Base-by-base conservation (phyloP, 768 basidiomycete genomes). In the Xerocomellus amylosporus region DNA sequence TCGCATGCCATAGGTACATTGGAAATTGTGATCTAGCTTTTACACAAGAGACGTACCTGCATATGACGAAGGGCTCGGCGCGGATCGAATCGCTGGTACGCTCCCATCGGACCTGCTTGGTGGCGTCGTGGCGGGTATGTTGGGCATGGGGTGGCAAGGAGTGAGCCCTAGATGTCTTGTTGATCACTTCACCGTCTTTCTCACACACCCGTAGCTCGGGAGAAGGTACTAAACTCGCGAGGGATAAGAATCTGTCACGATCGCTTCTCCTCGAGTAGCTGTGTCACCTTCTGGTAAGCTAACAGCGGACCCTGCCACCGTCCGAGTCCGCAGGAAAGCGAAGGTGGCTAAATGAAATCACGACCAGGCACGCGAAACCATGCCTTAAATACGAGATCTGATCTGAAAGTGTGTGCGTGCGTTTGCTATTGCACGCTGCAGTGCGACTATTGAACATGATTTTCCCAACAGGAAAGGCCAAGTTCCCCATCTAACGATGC, bases 281-380 rank as follows among this genome's bases (percentile, higher is more conserved):
- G 67, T 68, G 58, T 53, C 55, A 49, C 24, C 53, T 56, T 54
- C 55, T 56, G 52, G 40, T 52, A 45, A 56, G 54, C 55, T 49
- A 43, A 38, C 54, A 60, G 36, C 58, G 55, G 56, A 42, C 39
- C 56, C 56, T 56, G 51, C 59, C 58, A 58, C 58, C 55, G 28
- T 58, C 64, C 62, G 66, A 62, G 56, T 42, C 56, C 69, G 64
- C 57, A 61, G 56, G 59, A 53, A 55, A 49, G 53, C 66, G 42
- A 70, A 71, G 67, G 66, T 64, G 71, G 69, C 58, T 72, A 72
- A 64, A 70, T 70, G 71, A 71, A 72, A 68, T 61, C 60, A 63
- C 66, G 31, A 54, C 65, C 67, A 71, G 69, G 69, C 69, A 71
- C 69, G 36, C 66, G 48, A 57, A 56, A 47, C 59, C 71, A 69